Conservation (phyloP, 345 rosid species). For the Salix udensis region DNA sequence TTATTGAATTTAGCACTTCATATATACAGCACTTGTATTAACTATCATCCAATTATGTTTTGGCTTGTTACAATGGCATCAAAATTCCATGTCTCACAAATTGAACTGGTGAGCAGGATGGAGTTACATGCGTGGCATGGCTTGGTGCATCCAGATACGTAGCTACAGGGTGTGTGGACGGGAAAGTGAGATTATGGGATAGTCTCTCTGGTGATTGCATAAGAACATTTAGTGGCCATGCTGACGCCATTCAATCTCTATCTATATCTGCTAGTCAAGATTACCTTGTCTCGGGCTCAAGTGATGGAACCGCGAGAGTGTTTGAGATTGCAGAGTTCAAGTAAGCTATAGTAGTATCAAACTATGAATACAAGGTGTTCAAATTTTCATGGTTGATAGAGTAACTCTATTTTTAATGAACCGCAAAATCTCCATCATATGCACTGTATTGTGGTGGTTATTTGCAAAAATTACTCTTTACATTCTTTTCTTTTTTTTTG, state of each 20-base stretch:
- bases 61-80: not conserved
- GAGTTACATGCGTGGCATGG: constrained; percentile 77
- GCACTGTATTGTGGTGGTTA: too few species aligned
- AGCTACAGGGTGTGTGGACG: constrained; percentile 74
- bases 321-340: constrained; percentile 57
- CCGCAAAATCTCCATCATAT: too few species aligned
- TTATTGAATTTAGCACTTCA: not conserved
- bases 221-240: constrained; percentile 62
- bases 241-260: constrained; percentile 51
- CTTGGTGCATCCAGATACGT: constrained; percentile 59
- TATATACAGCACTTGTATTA: not conserved
- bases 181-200: constrained; percentile 76
- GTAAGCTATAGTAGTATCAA: not conserved
- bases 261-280: constrained; percentile 45
- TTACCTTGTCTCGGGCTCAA: constrained; percentile 63
- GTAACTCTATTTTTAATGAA: too few species aligned
- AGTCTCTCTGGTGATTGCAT: constrained; percentile 69
- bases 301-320: constrained; percentile 73
- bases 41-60: not conserved
- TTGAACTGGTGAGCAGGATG: constrained; percentile 46
- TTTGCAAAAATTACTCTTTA: too few species aligned
- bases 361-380: not conserved
- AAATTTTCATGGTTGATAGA: not conserved
- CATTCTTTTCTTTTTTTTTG: too few species aligned
- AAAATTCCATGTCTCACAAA: not conserved